Evolutionary conservation across 2,329 filamentous ascomycete species (phyloP).

Genomic region (Ceratocystis cubensis): DNA sequence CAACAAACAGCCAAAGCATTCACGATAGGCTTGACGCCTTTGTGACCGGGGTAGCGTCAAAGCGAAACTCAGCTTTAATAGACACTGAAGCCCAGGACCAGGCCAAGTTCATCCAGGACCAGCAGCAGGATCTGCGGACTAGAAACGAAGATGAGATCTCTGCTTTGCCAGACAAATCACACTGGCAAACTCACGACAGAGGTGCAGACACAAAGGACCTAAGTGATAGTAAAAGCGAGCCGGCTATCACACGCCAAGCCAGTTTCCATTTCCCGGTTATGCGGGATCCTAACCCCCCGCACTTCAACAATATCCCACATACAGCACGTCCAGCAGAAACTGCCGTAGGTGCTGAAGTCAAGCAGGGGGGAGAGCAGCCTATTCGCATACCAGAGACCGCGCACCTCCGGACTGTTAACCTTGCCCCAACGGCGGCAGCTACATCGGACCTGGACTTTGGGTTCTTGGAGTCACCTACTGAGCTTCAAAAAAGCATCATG

Average conservation of each 20-base stretch:
- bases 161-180: slow-evolving; percentile 55
- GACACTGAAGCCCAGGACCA: slow-evolving; percentile 70
- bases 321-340: slow-evolving; percentile 23
- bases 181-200: not conserved
- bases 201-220: not conserved
- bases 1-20: slow-evolving; percentile 56
- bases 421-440: slow-evolving; percentile 29
- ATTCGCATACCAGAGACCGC: slow-evolving; percentile 43
- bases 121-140: slow-evolving; percentile 62
- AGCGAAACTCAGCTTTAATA: slow-evolving; percentile 74
- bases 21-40: slow-evolving; percentile 82
- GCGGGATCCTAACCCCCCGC: slow-evolving; percentile 37
- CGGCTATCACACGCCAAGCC: slow-evolving; percentile 27
- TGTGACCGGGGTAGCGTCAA: slow-evolving; percentile 73
- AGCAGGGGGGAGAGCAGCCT: slow-evolving; percentile 25
- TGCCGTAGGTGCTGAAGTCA: slow-evolving; percentile 10
- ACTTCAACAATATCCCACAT: slow-evolving; percentile 47
- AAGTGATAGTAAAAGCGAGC: not conserved
- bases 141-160: slow-evolving; percentile 80
- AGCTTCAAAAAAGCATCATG: slow-evolving; percentile 82
- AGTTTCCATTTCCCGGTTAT: slow-evolving; percentile 50
- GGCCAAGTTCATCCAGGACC: slow-evolving; percentile 61
- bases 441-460: slow-evolving; percentile 62
- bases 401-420: slow-evolving; percentile 40
- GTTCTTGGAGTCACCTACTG: slow-evolving; percentile 70